Percentiles rank a stretch among this genome's conserved stretches.
These are phyloP conservation scores for Suhomyces bribrorum DNA, from an alignment of 1,139 yeast species.

Conservation along the genomic window DNA sequence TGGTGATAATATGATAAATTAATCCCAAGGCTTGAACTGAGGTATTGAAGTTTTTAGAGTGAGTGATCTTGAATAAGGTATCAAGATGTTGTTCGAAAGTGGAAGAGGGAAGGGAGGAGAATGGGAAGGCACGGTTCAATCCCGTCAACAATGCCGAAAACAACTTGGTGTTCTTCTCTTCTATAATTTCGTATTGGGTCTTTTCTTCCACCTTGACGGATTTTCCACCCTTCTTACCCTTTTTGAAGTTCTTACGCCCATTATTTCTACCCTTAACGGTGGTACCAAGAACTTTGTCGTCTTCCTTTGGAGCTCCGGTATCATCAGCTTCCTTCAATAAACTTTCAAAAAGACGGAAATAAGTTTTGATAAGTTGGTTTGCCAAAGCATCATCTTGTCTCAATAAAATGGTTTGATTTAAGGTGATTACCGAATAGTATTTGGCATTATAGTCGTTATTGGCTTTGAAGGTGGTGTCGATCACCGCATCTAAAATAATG, in stretches of 20 bases:
- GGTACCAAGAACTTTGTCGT: slow-evolving; percentile 40
- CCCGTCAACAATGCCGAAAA: slow-evolving; percentile 94
- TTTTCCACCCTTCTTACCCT: slow-evolving; percentile 76
- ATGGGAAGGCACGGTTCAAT: slow-evolving; percentile 94
- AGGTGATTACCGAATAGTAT: slow-evolving; percentile 82
- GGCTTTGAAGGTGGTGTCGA: slow-evolving; percentile 76
- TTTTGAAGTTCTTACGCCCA: slow-evolving; percentile 49
- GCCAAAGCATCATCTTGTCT: slow-evolving; percentile 77
- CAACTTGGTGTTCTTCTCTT: slow-evolving; percentile 81
- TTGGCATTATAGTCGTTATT: slow-evolving; percentile 82
- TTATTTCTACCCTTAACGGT: slow-evolving; percentile 55
- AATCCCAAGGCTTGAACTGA: slow-evolving; percentile 89
- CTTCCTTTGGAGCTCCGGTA: slow-evolving; percentile 27
- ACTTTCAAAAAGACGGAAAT: slow-evolving; percentile 84
- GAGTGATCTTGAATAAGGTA: slow-evolving; percentile 86
- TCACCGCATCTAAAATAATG: slow-evolving; percentile 73
- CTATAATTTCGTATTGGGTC: slow-evolving; percentile 68
- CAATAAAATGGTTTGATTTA: slow-evolving; percentile 89
- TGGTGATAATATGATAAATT: slow-evolving; percentile 70
- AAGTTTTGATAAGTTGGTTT: slow-evolving; percentile 77
- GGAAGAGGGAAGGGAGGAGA: slow-evolving; percentile 72
- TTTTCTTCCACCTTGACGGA: slow-evolving; percentile 67
- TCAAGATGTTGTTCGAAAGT: slow-evolving; percentile 78
- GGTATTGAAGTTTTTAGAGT: slow-evolving; percentile 91
- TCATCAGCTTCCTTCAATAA: slow-evolving; percentile 60